Conservation (phyloP, 306 rosid genomes). For the Dalbergia cochinchinensis region DNA sequence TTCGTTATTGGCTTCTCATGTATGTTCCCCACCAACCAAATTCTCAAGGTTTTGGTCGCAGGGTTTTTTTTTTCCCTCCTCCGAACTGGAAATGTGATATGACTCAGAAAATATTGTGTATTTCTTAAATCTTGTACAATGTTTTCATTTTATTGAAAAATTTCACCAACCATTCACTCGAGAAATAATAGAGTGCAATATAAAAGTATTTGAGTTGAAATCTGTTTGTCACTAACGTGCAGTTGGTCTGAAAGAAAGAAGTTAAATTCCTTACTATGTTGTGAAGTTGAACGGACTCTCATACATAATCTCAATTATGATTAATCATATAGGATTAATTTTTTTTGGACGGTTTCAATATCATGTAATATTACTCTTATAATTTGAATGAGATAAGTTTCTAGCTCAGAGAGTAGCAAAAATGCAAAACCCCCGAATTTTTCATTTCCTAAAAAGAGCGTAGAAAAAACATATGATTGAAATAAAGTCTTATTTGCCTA, state of each 20-base stretch:
- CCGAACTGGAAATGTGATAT: neutral
- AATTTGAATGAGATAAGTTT: too few relatives aligned
- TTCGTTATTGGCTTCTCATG: slow-evolving; percentile 27
- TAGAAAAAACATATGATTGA: too few relatives aligned
- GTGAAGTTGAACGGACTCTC: too few relatives aligned
- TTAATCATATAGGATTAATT: too few relatives aligned
- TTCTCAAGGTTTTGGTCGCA: slow-evolving; percentile 16
- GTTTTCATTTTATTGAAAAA: neutral
- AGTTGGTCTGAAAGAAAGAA: too few relatives aligned
- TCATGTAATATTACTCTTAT: too few relatives aligned
- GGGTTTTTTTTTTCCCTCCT: neutral
- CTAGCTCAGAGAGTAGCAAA: too few relatives aligned
- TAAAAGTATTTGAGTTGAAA: slow-evolving; percentile 35
- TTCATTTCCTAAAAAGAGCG: too few relatives aligned
- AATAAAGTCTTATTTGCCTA: neutral
- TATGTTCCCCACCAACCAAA: slow-evolving; percentile 27
- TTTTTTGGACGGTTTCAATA: too few relatives aligned
- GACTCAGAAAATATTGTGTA: neutral
- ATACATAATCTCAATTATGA: too few relatives aligned
- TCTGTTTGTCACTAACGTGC: neutral
- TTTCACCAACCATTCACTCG: neutral
- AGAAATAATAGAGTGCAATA: neutral
- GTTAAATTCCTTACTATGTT: too few relatives aligned
- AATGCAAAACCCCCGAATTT: too few relatives aligned
- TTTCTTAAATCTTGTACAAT: slow-evolving; percentile 18